phyloP scores from a whole-genome alignment of 768 basidiomycete genomes.

The Porpolomopsis calyptriformis region DNA sequence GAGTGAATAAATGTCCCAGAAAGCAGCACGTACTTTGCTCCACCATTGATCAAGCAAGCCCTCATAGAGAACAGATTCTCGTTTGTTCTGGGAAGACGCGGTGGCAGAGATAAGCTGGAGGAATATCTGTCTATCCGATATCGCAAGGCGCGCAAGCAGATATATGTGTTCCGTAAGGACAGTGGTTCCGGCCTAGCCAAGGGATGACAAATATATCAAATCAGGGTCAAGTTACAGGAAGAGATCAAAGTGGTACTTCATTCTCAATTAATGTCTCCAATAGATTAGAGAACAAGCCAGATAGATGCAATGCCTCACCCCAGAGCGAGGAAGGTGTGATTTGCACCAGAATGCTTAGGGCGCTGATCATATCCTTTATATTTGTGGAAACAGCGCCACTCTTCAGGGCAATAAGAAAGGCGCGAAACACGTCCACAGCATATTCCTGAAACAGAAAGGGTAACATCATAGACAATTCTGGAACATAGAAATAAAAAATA shows the following conservation, averaged over 20 bases:
- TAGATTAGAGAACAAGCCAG: conserved; percentile 60
- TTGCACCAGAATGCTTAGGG: conserved; percentile 53
- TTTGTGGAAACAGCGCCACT: conserved; percentile 41
- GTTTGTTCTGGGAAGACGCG: conserved; percentile 33
- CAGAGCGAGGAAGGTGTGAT: conserved; percentile 51
- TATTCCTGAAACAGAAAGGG: conserved; percentile 30
- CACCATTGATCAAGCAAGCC: conserved; percentile 72
- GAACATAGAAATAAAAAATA: conserved; percentile 18
- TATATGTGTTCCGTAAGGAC: conserved; percentile 61
- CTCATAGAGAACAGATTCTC: conserved; percentile 52
- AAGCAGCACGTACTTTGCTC: conserved; percentile 46
- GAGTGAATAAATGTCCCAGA: too few relatives aligned
- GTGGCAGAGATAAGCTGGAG: conserved; percentile 58
- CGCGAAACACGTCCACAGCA: conserved; percentile 46
- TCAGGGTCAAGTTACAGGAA: background rate
- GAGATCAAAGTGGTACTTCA: conserved; percentile 36
- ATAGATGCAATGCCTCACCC: conserved; percentile 63
- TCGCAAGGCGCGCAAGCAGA: conserved; percentile 61
- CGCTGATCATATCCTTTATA: conserved; percentile 49
- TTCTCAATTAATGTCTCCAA: conserved; percentile 52
- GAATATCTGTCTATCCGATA: conserved; percentile 60
- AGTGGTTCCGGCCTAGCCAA: conserved; percentile 27
- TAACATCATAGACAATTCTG: background rate
- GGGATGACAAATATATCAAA: conserved; percentile 2
- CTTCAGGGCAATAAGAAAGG: conserved; percentile 41